These are phyloP conservation scores for Climacium dendroides DNA, from an alignment of 225 moss, liverwort and hornwort genomes.

Conservation along the genomic window DNA sequence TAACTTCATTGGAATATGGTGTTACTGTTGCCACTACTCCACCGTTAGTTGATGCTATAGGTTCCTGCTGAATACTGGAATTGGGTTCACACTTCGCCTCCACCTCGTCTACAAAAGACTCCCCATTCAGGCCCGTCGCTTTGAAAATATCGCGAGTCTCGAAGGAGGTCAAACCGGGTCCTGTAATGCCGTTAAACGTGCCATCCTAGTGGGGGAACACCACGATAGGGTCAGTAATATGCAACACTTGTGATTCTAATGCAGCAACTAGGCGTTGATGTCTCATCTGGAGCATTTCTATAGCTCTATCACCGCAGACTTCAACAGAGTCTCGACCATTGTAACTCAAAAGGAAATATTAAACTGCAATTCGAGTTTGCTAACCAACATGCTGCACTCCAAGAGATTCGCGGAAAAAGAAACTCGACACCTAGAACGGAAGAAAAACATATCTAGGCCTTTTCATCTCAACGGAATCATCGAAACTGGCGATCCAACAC, in stretches of 20 bases:
- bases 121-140: constrained; percentile 11
- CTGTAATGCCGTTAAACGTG: constrained; percentile 55
- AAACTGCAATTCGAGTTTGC: not conserved
- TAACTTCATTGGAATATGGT: constrained; percentile 17
- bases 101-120: constrained; percentile 22
- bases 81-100: constrained; percentile 17
- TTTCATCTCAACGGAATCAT: not conserved
- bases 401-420: not conserved
- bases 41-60: not conserved
- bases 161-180: constrained; percentile 29
- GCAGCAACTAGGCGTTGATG: not conserved
- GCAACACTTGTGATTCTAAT: not conserved
- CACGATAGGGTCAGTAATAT: not conserved
- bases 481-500: not conserved
- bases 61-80: constrained; percentile 8
- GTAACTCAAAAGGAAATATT: not conserved
- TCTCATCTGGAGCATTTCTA: not conserved
- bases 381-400: not conserved
- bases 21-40: not conserved
- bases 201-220: constrained; percentile 15
- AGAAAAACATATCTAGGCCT: not conserved
- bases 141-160: constrained; percentile 30
- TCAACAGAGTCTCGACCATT: not conserved
- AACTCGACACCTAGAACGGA: not conserved
- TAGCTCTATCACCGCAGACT: not conserved